Percentiles rank a stretch among this genome's conserved stretches.
phyloP scores from a whole-genome alignment of 768 basidiomycete species.

The Mycena crocata region DNA sequence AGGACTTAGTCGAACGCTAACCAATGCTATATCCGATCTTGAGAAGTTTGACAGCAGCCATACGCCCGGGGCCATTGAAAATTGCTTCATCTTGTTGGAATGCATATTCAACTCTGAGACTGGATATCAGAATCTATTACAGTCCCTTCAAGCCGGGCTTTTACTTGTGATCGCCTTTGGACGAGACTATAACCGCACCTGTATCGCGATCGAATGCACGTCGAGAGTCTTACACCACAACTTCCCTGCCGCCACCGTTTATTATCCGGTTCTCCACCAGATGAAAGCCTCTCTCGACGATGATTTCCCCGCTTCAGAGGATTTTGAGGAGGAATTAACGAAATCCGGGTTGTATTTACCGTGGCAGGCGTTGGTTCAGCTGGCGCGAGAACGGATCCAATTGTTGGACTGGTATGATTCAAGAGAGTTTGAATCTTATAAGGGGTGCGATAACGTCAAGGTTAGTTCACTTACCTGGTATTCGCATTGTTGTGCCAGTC shows the following conservation, averaged over 20 bases:
- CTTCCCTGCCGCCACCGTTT: too few species aligned
- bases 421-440: neutral
- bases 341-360: neutral
- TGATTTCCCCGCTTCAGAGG: neutral
- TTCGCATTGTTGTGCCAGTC: neutral
- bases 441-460: neutral
- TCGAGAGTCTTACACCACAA: too few species aligned
- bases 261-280: too few species aligned
- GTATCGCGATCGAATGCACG: too few species aligned
- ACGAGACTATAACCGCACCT: neutral
- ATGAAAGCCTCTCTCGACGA: too few species aligned
- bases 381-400: neutral
- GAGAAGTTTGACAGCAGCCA: neutral
- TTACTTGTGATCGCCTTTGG: neutral
- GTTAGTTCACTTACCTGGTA: neutral
- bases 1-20: neutral
- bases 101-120: neutral
- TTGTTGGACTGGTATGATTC: neutral
- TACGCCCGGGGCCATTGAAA: neutral
- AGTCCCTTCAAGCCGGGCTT: neutral
- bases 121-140: neutral
- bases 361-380: neutral
- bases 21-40: neutral
- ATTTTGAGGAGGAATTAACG: neutral
- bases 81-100: neutral